Percentiles rank a stretch among this genome's conserved stretches.
phyloP scores from a whole-genome alignment of 768 basidiomycete species.

The Strobilomyces echinocephalus region DNA sequence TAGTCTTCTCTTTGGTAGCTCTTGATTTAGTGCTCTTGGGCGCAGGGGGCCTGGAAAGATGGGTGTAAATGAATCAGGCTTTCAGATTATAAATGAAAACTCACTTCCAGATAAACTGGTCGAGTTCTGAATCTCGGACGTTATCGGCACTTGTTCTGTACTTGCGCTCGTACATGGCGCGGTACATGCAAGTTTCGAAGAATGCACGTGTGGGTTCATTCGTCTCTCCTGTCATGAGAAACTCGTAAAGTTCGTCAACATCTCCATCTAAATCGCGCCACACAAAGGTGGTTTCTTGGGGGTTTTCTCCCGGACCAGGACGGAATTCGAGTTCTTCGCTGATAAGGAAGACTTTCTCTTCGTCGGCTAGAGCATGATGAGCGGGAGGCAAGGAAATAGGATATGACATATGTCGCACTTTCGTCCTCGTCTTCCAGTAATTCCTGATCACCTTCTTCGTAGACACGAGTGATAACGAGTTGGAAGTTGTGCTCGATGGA shows the following conservation, averaged over 20 bases:
- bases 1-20: constrained; percentile 11
- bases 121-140: constrained; percentile 61
- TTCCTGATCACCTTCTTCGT: constrained; percentile 95
- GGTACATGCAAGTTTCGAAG: constrained; percentile 92
- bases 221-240: constrained; percentile 75
- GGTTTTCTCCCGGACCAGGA: constrained; percentile 60
- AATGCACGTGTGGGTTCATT: constrained; percentile 74
- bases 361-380: constrained; percentile 60
- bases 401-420: constrained; percentile 48
- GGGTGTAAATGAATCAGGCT: neutral
- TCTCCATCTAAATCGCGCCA: constrained; percentile 94
- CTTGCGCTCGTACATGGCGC: constrained; percentile 96
- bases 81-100: constrained; percentile 27
- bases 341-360: constrained; percentile 89
- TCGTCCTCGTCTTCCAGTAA: constrained; percentile 91
- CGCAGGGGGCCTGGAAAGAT: constrained; percentile 21
- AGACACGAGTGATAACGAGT: constrained; percentile 93
- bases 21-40: constrained; percentile 18
- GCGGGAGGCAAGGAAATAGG: neutral
- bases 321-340: constrained; percentile 88
- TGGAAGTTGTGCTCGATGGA: constrained; percentile 77
- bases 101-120: constrained; percentile 79
- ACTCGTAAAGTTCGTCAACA: constrained; percentile 91
- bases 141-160: constrained; percentile 68
- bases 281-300: constrained; percentile 75